A percentile compares a stretch with the other conserved stretches of the same genome.
phyloP scores from a whole-genome alignment of 1,139 yeast genomes.

The Suhomyces chickasaworum region DNA sequence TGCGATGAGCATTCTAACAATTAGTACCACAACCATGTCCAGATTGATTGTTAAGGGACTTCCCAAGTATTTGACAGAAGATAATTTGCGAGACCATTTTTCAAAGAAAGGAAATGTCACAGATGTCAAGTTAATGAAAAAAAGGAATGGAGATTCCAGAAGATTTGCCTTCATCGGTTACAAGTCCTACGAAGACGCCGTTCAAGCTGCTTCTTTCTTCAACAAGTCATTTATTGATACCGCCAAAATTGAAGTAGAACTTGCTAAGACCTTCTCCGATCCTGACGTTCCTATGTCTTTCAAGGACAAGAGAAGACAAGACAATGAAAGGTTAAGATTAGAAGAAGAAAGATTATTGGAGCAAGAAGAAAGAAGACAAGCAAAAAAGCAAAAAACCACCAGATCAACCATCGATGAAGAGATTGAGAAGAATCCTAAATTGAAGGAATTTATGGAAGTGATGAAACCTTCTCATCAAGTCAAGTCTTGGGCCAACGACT shows the following conservation, averaged over 20 bases:
- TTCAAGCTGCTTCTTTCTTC: slow-evolving; percentile 73
- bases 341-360: slow-evolving; percentile 55
- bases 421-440: slow-evolving; percentile 63
- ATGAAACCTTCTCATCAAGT: slow-evolving; percentile 72
- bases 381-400: slow-evolving; percentile 26
- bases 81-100: slow-evolving; percentile 70
- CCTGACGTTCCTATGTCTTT: slow-evolving; percentile 76
- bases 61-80: slow-evolving; percentile 80
- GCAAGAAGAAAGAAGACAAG: slow-evolving; percentile 45
- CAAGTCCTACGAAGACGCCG: slow-evolving; percentile 71
- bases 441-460: slow-evolving; percentile 79
- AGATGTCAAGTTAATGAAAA: slow-evolving; percentile 83
- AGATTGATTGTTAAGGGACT: slow-evolving; percentile 94
- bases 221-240: slow-evolving; percentile 83
- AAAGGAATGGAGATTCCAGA: slow-evolving; percentile 83
- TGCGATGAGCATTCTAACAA: slow-evolving; percentile 8
- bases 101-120: slow-evolving; percentile 66
- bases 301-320: slow-evolving; percentile 62
- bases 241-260: slow-evolving; percentile 70
- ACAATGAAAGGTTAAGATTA: slow-evolving; percentile 52
- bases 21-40: slow-evolving; percentile 54
- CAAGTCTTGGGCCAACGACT: slow-evolving; percentile 78
- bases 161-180: slow-evolving; percentile 93
- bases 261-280: slow-evolving; percentile 85
- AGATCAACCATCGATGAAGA: slow-evolving; percentile 53